A percentile compares a stretch with the other conserved stretches of the same genome.
phyloP scores from a whole-genome alignment of 2,329 filamentous ascomycete species.

The Epichloe sibirici region DNA sequence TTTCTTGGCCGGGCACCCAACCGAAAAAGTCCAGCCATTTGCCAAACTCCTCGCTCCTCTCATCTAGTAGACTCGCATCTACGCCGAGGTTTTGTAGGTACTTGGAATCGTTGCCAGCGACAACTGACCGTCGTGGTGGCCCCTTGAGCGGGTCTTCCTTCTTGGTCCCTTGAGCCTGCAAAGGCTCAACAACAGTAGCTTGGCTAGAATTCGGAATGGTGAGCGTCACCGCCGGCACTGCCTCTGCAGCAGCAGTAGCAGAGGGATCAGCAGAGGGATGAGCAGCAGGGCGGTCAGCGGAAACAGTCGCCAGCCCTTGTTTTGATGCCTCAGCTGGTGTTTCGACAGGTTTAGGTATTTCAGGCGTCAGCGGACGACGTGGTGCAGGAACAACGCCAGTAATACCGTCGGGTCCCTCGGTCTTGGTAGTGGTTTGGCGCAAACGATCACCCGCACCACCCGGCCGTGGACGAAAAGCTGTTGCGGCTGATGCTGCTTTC shows the following conservation, averaged over 20 bases:
- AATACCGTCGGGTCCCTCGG: slow-evolving; percentile 74
- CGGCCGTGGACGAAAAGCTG: slow-evolving; percentile 68
- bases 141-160: slow-evolving; percentile 26
- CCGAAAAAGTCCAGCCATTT: slow-evolving; percentile 76
- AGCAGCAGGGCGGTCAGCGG: background rate
- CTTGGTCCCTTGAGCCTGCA: slow-evolving; percentile 16
- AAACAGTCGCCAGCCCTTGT: background rate
- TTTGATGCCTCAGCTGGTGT: background rate
- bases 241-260: background rate
- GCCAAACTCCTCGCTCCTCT: slow-evolving; percentile 67
- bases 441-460: slow-evolving; percentile 78
- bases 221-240: slow-evolving; percentile 46
- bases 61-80: slow-evolving; percentile 64
- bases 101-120: slow-evolving; percentile 63
- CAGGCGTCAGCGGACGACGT: slow-evolving; percentile 28
- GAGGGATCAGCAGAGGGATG: background rate
- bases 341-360: slow-evolving; percentile 16
- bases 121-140: slow-evolving; percentile 45
- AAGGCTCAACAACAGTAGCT: slow-evolving; percentile 23
- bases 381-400: slow-evolving; percentile 79
- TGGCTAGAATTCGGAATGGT: slow-evolving; percentile 34
- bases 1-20: slow-evolving; percentile 67
- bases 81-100: slow-evolving; percentile 70
- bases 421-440: slow-evolving; percentile 45
- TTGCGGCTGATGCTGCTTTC: slow-evolving; percentile 51